Evolutionary conservation across 768 basidiomycete species (phyloP), one percentile per base, ranked within the genome.

Genomic region (Boletus barrowsii): DNA sequence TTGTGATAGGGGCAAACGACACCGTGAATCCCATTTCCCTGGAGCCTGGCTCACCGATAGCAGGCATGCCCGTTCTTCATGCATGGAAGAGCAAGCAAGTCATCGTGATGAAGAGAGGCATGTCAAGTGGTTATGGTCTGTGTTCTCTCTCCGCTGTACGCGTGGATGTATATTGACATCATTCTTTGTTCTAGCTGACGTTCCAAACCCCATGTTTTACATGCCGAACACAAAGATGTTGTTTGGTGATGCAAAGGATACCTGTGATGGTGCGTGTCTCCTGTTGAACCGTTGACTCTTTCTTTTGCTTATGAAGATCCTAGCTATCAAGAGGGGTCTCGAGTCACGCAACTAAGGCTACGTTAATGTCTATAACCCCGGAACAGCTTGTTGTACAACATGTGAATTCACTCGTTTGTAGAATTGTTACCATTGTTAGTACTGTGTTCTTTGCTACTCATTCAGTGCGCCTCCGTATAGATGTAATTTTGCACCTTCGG

Each of bases 1-100:
- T 94, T 18, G 92, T 93, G 58, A 93, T 93, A 58, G 92, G 92
- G 22, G 92, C 92, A 18, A 94, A 94, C 62, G 92, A 94, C 65
- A 94, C 92, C 2, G 92, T 94, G 48, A 94, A 94, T 65, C 91
- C 92, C 14, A 92, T 93, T 58, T 88, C 90, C 10, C 76, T 94
- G 13, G 91, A 94, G 68, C 80, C 88, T 15, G 90, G 90, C 40
- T 92, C 90, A 51, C 77, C 90, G 3, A 94, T 94, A 57, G 91
- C 91, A 26, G 92, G 92, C 29, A 94, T 94, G 92, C 90, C 92
- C 15, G 92, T 94, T 18, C 76, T 94, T 50, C 88, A 93, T 57
- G 92, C 88, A 8, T 94, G 92, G 92, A 91, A 93, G 82, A 89
- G 88, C 70, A 93, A 93, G 68, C 87, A 91, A 62, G 90, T 93